Conservation (phyloP, 192 early-diverging fungal genomes). For the Neocallimastix lanati region DNA sequence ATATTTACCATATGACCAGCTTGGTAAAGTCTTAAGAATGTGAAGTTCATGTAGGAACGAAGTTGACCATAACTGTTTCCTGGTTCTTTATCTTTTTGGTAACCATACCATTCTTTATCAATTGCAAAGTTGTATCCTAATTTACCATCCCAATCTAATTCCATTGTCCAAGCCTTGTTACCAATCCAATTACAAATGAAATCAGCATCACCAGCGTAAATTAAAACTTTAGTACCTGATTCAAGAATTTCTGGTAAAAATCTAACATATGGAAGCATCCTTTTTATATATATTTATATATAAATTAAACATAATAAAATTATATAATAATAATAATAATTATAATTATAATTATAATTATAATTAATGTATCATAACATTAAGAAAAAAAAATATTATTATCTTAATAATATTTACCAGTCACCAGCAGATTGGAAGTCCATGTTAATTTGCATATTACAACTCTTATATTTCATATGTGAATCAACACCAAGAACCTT, state of each 20-base stretch:
- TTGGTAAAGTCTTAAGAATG: constrained; percentile 70
- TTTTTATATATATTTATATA: too few species aligned
- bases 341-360: neutral
- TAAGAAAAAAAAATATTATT: too few species aligned
- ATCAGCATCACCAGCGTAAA: constrained; percentile 88
- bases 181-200: constrained; percentile 84
- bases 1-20: constrained; percentile 64
- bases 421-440: constrained; percentile 68
- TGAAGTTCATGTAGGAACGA: constrained; percentile 46
- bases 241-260: constrained; percentile 41
- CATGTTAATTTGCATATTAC: constrained; percentile 63
- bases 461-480: constrained; percentile 45
- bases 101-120: constrained; percentile 49
- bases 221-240: constrained; percentile 58
- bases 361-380: too few species aligned
- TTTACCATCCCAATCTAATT: constrained; percentile 67
- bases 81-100: constrained; percentile 25
- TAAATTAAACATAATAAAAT: too few species aligned
- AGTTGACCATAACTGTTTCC: constrained; percentile 38
- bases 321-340: neutral
- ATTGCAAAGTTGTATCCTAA: constrained; percentile 42
- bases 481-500: constrained; percentile 55
- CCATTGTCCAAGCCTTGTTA: constrained; percentile 80
- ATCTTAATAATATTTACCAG: constrained; percentile 41
- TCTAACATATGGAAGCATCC: constrained; percentile 12